Base-by-base conservation (phyloP, 192 early-diverging fungal genomes). In the Glomus cerebriforme region DNA sequence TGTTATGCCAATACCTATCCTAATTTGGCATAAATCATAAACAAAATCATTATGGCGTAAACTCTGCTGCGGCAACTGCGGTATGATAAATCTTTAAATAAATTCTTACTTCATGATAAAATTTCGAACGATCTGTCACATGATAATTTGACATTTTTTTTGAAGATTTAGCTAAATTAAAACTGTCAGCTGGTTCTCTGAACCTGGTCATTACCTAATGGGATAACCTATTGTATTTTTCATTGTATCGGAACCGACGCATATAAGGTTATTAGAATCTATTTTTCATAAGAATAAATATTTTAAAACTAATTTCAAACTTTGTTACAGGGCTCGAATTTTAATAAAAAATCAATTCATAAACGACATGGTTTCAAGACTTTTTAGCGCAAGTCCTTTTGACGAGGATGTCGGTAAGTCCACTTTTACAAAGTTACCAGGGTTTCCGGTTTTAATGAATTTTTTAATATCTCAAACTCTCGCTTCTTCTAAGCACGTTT, bases 341-440 rank as follows among this genome's bases (percentile, higher is more conserved):
- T 54, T 22, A 54, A 54, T 54, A 54, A 54, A 9, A 43, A 43
- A 43, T 43, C 39, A n/a, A n/a, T n/a, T n/a, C n/a, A n/a, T n/a
- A n/a, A n/a, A 43, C 10, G 67, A 74, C 45, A 81, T 83, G 79
- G 62, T 60, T 34, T 75, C 78, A 19, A 79, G 84, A 81, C 77
- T 82, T 34, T 73, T 78, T 26, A 75, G 63, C 26, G 5, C 80
- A 22, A 83, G 78, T 24, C 80, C 83, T 10, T 75, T 87, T 68
- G 83, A 87, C 45, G 86, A 87, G 27, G 81, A 77, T 35, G 77
- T 87, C 35, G 86, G 86, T 87, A 83, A 82, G 83, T 27, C 64
- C 54, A 17, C 32, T 47, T n/a, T 19, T 26, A 26, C 27, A 37
- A n/a, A 1, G 39, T 54, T 49, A 32, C n/a, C 29, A n/a, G n/a